These are phyloP conservation scores for Colletotrichum sp. DNA, from an alignment of 2,329 filamentous ascomycete species.

Conservation along the genomic window DNA sequence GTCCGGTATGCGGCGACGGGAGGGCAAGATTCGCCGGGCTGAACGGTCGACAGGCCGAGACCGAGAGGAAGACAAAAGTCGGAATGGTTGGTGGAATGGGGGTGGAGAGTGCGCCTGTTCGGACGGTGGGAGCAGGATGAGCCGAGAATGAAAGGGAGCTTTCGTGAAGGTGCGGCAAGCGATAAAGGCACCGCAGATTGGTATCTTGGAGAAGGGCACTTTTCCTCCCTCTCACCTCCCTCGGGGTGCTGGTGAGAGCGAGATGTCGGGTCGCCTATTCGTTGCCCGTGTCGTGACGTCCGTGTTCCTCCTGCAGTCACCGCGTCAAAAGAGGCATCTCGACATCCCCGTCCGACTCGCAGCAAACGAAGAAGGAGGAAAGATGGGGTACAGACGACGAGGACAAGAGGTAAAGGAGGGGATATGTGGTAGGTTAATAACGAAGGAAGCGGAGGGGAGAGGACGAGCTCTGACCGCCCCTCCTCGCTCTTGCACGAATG, in stretches of 20 bases:
- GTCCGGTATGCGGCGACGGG: not conserved
- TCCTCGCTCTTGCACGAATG: not conserved
- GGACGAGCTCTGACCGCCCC: slow-evolving; percentile 16
- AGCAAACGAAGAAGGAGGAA: not conserved
- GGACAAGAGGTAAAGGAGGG: not conserved
- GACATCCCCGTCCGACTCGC: not conserved
- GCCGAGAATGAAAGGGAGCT: not conserved
- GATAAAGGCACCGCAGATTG: not conserved
- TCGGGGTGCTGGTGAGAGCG: not conserved
- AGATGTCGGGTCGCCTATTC: not conserved
- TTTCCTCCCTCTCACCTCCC: not conserved
- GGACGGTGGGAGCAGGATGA: not conserved
- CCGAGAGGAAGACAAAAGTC: not conserved
- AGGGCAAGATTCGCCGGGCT: not conserved
- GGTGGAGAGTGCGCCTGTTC: not conserved
- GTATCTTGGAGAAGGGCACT: not conserved
- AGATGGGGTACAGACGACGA: not conserved
- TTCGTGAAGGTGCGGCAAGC: not conserved
- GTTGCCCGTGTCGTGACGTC: not conserved
- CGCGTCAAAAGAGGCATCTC: not conserved
- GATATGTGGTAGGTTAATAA: not conserved
- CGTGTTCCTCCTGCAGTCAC: not conserved
- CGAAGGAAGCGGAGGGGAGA: not conserved
- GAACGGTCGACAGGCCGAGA: not conserved
- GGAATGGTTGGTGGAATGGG: not conserved